Percentiles rank a stretch among this genome's conserved stretches.
phyloP scores from a whole-genome alignment of 768 basidiomycete genomes.

The Suillus decipiens region DNA sequence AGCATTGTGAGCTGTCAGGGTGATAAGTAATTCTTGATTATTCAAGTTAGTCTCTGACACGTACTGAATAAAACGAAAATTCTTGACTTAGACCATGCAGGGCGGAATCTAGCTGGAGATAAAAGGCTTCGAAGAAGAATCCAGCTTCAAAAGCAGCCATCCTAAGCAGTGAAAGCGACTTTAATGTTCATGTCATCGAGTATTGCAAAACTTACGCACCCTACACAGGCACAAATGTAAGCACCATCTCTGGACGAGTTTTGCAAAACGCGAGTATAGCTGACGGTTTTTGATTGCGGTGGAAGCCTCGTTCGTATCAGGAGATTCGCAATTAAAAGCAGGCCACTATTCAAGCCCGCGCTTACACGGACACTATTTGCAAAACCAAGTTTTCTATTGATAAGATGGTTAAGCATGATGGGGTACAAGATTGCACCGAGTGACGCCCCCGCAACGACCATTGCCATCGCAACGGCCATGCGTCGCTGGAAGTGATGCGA shows the following conservation, averaged over 20 bases:
- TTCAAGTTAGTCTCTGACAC: slow-evolving; percentile 14
- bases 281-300: slow-evolving; percentile 15
- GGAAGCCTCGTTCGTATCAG: slow-evolving; percentile 43
- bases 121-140: slow-evolving; percentile 54
- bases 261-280: slow-evolving; percentile 22
- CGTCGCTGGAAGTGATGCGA: slow-evolving; percentile 46
- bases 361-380: slow-evolving; percentile 46
- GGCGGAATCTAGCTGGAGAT: slow-evolving; percentile 56
- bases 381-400: slow-evolving; percentile 33
- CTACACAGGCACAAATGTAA: slow-evolving; percentile 25
- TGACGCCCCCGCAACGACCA: slow-evolving; percentile 43
- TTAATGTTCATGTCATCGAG: slow-evolving; percentile 12
- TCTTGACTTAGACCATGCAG: slow-evolving; percentile 44
- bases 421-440: slow-evolving; percentile 24
- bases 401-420: slow-evolving; percentile 32
- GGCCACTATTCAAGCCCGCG: slow-evolving; percentile 40
- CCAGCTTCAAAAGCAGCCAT: slow-evolving; percentile 34
- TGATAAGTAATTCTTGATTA: slow-evolving; percentile 3
- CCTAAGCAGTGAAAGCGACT: not conserved
- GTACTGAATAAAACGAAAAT: slow-evolving; percentile 59
- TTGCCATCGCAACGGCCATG: slow-evolving; percentile 44
- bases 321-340: slow-evolving; percentile 36
- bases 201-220: slow-evolving; percentile 15
- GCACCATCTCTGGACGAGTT: slow-evolving; percentile 25
- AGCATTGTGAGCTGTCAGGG: slow-evolving; percentile 37